Evolutionary conservation across 148 eudicot species (phyloP).

Genomic region (Polygonum aviculare): DNA sequence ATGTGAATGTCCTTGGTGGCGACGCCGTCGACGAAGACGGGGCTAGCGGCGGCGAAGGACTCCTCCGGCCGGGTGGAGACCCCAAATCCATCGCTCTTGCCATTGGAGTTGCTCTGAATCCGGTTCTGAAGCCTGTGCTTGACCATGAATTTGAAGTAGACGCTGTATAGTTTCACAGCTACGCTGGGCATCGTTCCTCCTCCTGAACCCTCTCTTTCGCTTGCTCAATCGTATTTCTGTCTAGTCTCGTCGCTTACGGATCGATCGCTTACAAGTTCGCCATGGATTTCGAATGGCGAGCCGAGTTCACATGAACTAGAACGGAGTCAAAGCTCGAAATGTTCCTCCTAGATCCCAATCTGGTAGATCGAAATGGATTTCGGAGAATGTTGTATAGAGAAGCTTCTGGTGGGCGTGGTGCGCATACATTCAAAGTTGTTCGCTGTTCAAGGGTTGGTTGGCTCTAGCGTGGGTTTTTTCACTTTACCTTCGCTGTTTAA

Average conservation of each 20-base stretch:
- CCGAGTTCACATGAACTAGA: not conserved
- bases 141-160: constrained; percentile 72
- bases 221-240: not conserved
- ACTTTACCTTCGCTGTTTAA: too few species aligned
- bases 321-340: not conserved
- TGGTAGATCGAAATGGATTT: not conserved
- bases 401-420: not conserved
- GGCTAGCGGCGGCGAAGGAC: constrained; percentile 58
- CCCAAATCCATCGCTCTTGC: constrained; percentile 33
- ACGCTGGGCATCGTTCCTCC: constrained; percentile 72
- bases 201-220: constrained; percentile 2
- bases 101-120: constrained; percentile 25
- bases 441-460: not conserved
- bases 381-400: not conserved
- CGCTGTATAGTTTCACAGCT: constrained; percentile 85
- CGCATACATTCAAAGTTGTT: constrained; percentile 5
- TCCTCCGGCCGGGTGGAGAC: constrained; percentile 80
- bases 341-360: constrained; percentile 1
- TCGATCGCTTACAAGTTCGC: not conserved
- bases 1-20: constrained; percentile 92
- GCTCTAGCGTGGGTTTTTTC: not conserved
- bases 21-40: constrained; percentile 71
- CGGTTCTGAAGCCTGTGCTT: constrained; percentile 75
- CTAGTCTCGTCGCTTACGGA: not conserved
- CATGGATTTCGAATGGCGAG: not conserved